Evolutionary conservation across 768 basidiomycete genomes (phyloP).

Genomic region (Phylloporus arenicola): DNA sequence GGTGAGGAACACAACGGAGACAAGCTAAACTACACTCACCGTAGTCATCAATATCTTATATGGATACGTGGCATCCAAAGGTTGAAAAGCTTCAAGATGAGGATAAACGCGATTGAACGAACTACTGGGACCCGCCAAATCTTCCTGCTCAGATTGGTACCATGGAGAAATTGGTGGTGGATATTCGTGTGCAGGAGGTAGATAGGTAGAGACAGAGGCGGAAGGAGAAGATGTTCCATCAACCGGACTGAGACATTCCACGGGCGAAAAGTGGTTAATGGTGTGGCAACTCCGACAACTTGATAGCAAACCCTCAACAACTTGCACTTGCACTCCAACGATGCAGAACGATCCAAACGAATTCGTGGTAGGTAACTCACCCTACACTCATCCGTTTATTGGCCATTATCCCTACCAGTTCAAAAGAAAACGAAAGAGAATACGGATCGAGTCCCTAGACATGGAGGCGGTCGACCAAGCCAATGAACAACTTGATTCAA

Average conservation of each 20-base stretch:
- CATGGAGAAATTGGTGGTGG: neutral
- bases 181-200: neutral
- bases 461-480: neutral
- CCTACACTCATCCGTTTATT: neutral
- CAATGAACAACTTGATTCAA: neutral
- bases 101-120: neutral
- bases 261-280: neutral
- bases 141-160: neutral
- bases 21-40: neutral
- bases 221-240: neutral
- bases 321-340: no score
- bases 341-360: conserved; percentile 15
- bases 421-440: conserved; percentile 25
- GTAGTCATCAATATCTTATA: neutral
- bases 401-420: conserved; percentile 11
- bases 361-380: conserved; percentile 19
- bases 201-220: neutral
- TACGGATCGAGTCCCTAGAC: conserved; percentile 2
- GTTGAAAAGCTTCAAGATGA: neutral
- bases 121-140: neutral
- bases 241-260: neutral
- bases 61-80: no score
- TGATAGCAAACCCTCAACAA: no score
- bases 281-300: no score
- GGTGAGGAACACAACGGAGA: neutral